Evolutionary conservation across 495 filamentous ascomycete species (phyloP).

Genomic region (Acidomyces sp.): DNA sequence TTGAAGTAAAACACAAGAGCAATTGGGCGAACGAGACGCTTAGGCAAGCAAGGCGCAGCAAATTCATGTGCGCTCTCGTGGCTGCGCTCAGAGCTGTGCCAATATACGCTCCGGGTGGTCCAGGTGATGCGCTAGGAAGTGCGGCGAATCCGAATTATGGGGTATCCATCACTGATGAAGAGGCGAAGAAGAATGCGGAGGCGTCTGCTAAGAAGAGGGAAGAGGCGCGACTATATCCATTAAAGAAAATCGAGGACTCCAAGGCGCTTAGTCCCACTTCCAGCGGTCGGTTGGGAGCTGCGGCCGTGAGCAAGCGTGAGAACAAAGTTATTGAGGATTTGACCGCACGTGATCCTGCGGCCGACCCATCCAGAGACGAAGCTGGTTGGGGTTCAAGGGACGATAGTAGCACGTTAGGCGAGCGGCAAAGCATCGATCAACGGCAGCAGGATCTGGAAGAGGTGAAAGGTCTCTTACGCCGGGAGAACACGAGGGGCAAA

Average conservation of each 20-base stretch:
- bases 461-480: constrained; percentile 21
- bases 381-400: constrained; percentile 15
- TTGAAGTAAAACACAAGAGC: constrained; percentile 78
- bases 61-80: constrained; percentile 92
- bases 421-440: constrained; percentile 18
- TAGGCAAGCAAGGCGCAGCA: constrained; percentile 70
- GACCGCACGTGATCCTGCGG: constrained; percentile 12
- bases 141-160: constrained; percentile 58
- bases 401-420: constrained; percentile 19
- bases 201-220: constrained; percentile 49
- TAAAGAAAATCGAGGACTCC: constrained; percentile 25
- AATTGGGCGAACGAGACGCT: constrained; percentile 93
- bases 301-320: constrained; percentile 25
- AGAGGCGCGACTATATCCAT: constrained; percentile 43
- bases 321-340: constrained; percentile 11
- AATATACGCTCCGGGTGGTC: constrained; percentile 70
- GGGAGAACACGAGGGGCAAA: constrained; percentile 23
- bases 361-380: constrained; percentile 21
- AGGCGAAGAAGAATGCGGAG: constrained; percentile 45
- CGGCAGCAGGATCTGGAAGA: constrained; percentile 20
- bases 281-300: constrained; percentile 22
- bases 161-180: constrained; percentile 54
- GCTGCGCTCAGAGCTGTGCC: constrained; percentile 74
- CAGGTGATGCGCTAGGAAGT: constrained; percentile 51
- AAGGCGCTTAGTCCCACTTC: constrained; percentile 17